These are phyloP conservation scores for Aspergillus diversus DNA, from an alignment of 495 filamentous ascomycete genomes.

Conservation along the genomic window DNA sequence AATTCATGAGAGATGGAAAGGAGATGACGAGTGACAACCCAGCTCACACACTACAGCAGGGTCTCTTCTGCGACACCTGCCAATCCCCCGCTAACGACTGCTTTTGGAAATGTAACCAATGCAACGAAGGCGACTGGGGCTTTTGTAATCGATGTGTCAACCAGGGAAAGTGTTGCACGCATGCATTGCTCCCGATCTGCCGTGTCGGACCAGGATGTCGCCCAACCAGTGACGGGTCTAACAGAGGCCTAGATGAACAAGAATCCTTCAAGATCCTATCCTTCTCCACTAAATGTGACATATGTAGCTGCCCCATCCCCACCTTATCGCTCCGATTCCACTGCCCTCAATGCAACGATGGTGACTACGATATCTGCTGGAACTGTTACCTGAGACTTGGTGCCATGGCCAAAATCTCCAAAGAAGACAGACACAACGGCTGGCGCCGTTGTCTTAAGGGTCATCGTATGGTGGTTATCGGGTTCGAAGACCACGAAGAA, in stretches of 20 bases:
- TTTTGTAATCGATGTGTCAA: slow-evolving; percentile 85
- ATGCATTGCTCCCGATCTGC: slow-evolving; percentile 71
- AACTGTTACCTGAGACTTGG: slow-evolving; percentile 73
- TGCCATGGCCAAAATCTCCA: slow-evolving; percentile 59
- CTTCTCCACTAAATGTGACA: slow-evolving; percentile 72
- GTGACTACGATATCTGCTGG: slow-evolving; percentile 83
- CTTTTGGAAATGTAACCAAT: slow-evolving; percentile 81
- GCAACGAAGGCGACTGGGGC: slow-evolving; percentile 91
- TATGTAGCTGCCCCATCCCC: slow-evolving; percentile 72
- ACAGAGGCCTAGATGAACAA: slow-evolving; percentile 1
- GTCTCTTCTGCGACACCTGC: slow-evolving; percentile 83
- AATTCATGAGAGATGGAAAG: slow-evolving; percentile 30
- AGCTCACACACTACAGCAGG: slow-evolving; percentile 65
- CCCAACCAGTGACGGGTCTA: slow-evolving; percentile 10
- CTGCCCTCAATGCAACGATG: slow-evolving; percentile 68
- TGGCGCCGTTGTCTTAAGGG: slow-evolving; percentile 79
- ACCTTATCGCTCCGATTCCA: slow-evolving; percentile 71
- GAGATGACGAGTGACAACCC: slow-evolving; percentile 66
- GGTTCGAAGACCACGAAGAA: slow-evolving; percentile 64
- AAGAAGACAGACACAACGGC: slow-evolving; percentile 74
- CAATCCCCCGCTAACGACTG: slow-evolving; percentile 70
- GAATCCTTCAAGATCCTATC: slow-evolving; percentile 60
- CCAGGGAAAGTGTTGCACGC: slow-evolving; percentile 73
- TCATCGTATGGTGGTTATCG: slow-evolving; percentile 85
- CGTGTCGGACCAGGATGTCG: slow-evolving; percentile 35